Conservation (phyloP, 306 rosid genomes). For the Trifolium subterraneum region DNA sequence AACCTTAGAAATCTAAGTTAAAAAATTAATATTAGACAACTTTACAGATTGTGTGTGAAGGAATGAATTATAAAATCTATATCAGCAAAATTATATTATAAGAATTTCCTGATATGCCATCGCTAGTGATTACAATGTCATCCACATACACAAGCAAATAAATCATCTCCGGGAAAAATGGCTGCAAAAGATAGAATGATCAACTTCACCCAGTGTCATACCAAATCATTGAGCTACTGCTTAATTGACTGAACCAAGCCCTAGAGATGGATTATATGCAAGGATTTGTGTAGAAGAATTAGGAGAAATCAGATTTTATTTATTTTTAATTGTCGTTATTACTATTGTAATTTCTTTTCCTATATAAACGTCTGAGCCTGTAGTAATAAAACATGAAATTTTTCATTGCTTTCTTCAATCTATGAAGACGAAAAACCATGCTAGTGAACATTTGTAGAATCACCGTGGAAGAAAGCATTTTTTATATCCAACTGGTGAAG, state of each 20-base stretch:
- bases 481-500: background rate
- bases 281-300: background rate
- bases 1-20: background rate
- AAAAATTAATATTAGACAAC: background rate
- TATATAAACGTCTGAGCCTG: no score
- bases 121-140: background rate
- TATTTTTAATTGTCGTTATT: no score
- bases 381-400: no score
- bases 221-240: conserved; percentile 1
- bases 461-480: background rate
- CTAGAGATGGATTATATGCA: background rate
- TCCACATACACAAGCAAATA: background rate
- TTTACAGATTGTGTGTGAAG: background rate
- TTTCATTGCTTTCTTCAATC: no score
- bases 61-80: conserved; percentile 4
- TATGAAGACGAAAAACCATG: background rate
- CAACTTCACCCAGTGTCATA: background rate
- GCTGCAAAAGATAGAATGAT: background rate
- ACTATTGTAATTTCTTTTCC: no score
- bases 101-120: background rate
- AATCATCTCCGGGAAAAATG: background rate
- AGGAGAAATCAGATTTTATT: no score
- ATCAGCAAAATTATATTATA: conserved; percentile 1
- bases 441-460: background rate
- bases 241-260: background rate